These are phyloP conservation scores for Talaromyces sp. DNA, from an alignment of 2,329 filamentous ascomycete genomes.

Conservation along the genomic window DNA sequence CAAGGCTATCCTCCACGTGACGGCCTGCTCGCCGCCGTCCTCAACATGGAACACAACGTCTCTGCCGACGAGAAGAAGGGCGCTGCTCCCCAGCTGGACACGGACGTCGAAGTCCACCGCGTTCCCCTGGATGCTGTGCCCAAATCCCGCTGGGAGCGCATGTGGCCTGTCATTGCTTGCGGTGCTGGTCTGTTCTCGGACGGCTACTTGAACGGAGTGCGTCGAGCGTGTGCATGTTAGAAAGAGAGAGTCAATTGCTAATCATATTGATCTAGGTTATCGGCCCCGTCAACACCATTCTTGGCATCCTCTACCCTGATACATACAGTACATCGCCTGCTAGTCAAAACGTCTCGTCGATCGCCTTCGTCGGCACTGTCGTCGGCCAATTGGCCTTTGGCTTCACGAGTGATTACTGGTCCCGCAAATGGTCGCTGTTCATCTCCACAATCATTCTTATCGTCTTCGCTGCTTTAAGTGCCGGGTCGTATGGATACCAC, in stretches of 20 bases:
- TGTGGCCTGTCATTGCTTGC: slow-evolving; percentile 76
- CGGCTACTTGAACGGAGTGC: slow-evolving; percentile 82
- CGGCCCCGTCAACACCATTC: slow-evolving; percentile 75
- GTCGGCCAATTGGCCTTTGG: slow-evolving; percentile 77
- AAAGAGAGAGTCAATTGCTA: not conserved
- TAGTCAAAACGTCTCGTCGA: slow-evolving; percentile 68
- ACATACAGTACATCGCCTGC: slow-evolving; percentile 65
- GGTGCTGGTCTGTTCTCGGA: slow-evolving; percentile 87
- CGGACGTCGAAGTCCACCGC: slow-evolving; percentile 16
- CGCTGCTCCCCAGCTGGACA: slow-evolving; percentile 8
- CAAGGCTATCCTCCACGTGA: not conserved
- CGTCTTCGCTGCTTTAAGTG: slow-evolving; percentile 72
- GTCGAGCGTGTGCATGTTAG: slow-evolving; percentile 11
- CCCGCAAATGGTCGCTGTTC: slow-evolving; percentile 74
- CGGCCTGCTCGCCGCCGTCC: not conserved
- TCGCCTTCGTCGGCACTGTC: slow-evolving; percentile 82
- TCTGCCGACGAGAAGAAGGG: slow-evolving; percentile 7
- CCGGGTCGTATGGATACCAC: slow-evolving; percentile 69
- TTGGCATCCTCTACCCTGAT: slow-evolving; percentile 61
- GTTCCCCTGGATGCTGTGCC: slow-evolving; percentile 20
- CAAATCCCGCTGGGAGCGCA: slow-evolving; percentile 46
- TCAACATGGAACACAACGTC: not conserved
- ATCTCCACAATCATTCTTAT: slow-evolving; percentile 78
- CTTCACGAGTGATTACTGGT: slow-evolving; percentile 76
- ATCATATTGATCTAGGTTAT: slow-evolving; percentile 57